Base-by-base conservation (phyloP, 148 eudicot species). In the Selenicereus undatus region DNA sequence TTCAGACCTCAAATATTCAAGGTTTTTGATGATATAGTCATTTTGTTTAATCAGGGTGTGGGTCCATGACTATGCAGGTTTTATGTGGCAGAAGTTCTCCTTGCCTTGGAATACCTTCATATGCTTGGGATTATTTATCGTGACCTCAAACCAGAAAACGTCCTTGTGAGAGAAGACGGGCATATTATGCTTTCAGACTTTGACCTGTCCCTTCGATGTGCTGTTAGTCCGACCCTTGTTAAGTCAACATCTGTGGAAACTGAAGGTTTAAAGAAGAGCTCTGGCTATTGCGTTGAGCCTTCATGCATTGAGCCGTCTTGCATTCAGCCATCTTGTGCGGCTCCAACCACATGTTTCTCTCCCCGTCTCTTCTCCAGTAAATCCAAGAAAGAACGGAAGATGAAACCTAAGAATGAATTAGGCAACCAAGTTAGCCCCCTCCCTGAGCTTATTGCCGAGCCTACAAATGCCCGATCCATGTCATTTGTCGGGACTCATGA, bases 111-210 rank as follows among this genome's bases (percentile, higher is more conserved):
- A 86, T 95, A 95, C 90, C 97, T 95, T n/a, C 98, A 95, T 88
- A 95, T 95, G 98, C 93, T 95, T 24, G 98, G 98, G 66, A 91
- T 95, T 74, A 91, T 95, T 29, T 95, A 95, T 51, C 98, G 98
- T 43, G 98, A 95, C 81, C 91, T 95, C 51, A 95, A 95, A 84
- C 98, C 98, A 3, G 98, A 95, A 83, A 95, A 95, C 5, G 97
- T 95, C 51, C 92, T 95, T 8, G 98, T 95, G 32, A 86, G 98
- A 71, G 98, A 95, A 78, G 97, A 95, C 43, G 98, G 98, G 27
- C 98, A 95, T 82, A 92, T 95, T 48, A 93, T 95, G 98, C 91
- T 95, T 29, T 91, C 98, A 0, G 98, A 95, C 81, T 95, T 95
- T 76, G 98, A 95, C 80, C 92, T 95, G 62, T 95, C 98, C 16